Evolutionary conservation across 306 rosid genomes (phyloP).

Genomic region (Acacia acuminata): DNA sequence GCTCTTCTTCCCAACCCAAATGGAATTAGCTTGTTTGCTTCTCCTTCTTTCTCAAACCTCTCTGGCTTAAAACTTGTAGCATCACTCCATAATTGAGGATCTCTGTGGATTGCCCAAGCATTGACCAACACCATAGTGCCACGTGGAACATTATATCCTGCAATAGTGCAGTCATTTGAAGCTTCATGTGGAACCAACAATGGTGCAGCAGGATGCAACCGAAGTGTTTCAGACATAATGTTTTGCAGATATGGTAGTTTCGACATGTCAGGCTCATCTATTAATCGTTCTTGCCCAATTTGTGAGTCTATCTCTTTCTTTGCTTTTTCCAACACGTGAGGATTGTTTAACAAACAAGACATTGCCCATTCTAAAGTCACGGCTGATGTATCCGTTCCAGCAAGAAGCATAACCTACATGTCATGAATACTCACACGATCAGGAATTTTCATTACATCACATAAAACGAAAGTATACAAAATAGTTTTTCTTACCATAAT

Average conservation of each 20-base stretch:
- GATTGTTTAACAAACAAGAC: constrained; percentile 48
- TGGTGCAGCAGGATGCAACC: constrained; percentile 43
- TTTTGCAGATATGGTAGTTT: constrained; percentile 48
- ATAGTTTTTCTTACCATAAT: too few relatives aligned
- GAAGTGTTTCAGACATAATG: constrained; percentile 49
- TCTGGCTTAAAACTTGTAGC: constrained; percentile 45
- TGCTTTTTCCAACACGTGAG: constrained; percentile 36
- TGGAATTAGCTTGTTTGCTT: constrained; percentile 36
- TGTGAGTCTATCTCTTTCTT: constrained; percentile 37
- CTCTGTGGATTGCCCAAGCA: constrained; percentile 63
- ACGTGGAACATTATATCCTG: constrained; percentile 40
- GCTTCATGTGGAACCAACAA: constrained; percentile 47
- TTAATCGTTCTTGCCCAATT: constrained; percentile 32
- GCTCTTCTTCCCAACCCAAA: constrained; percentile 57
- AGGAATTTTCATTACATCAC: too few relatives aligned
- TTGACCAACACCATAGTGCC: constrained; percentile 49
- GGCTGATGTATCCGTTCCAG: constrained; percentile 51
- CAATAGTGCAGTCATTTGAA: constrained; percentile 41
- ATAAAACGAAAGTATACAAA: too few relatives aligned
- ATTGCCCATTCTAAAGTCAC: constrained; percentile 65
- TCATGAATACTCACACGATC: too few relatives aligned
- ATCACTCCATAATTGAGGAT: constrained; percentile 45
- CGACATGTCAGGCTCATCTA: constrained; percentile 41
- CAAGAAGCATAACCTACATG: constrained; percentile 14
- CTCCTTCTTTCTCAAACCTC: constrained; percentile 41